Evolutionary conservation across 208 protist species (phyloP), one percentile per base, ranked within the genome.

Genomic region (Jaenimonas drosophilae): DNA sequence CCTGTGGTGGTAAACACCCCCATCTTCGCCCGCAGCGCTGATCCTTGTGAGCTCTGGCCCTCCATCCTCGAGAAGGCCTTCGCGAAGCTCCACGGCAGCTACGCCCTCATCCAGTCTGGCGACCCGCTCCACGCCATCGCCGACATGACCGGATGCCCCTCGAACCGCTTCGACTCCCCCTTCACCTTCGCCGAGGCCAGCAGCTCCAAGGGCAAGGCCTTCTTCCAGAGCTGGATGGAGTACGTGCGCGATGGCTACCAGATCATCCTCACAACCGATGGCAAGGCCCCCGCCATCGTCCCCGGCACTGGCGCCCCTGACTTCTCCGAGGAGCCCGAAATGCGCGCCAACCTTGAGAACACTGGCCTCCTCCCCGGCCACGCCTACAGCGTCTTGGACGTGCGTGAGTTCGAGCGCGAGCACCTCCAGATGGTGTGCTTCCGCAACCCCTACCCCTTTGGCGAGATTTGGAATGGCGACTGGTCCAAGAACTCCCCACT

Each of bases 31-130:
- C 64, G 68, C 61, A 79, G 69, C 49, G 44, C 48, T n/a, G 80
- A 95, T 55, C 49, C 40, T 17, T 75, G 70, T 53, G 84, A 96
- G 74, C 42, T 94, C 49, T 96, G 89, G 89, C 66, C 82, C 1
- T 59, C 72, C 17, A 66, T 96, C 40, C 59, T 94, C 11, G 67
- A 96, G 54, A 96, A 96, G 77, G 88, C 88, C 3, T 96, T 83
- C 46, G 87, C 87, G 26, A 96, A 96, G 69, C 39, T 94, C 34
- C 67, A 91, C 59, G 62, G 69, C 46, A 78, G 68, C 61, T 95
- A 93, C 70, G 70, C 70, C 20, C 59, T 64, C 56, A 79, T 95
- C 21, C 61, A 75, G 38, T 79, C 78, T 14, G 88, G 88, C n/a
- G 82, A 95, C 38, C 82, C 82, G 28, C 66, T 89, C 38, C 80